Evolutionary conservation across 805 yeast genomes (phyloP), one percentile per base, ranked within the genome.

Genomic region (Cephaloascus albidus): DNA sequence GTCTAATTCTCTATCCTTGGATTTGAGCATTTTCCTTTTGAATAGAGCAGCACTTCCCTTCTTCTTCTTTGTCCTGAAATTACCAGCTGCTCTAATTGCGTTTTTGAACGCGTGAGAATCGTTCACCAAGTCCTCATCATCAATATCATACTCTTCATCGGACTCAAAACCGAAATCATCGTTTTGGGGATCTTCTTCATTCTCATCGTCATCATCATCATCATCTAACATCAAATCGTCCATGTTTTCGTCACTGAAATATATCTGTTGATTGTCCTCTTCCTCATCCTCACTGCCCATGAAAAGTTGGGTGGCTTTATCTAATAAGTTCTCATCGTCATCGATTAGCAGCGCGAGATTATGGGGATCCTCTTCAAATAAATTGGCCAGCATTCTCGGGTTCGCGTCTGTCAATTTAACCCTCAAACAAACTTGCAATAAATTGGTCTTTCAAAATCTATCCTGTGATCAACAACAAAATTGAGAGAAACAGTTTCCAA

Each of bases 71-170:
- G 67, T 63, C 47, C 68, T 73, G 57, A 82, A 78, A 46, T 80
- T 80, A 36, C 77, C 72, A 0, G 86, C 90, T 40, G 72, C 80
- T 51, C 85, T 65, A 39, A 84, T 64, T 1, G 82, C 82, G 52
- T 81, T 78, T 60, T 73, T 65, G 45, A 81, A 76, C 43, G 62
- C 61, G 46, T 62, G 63, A 36, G 69, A 68, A 32, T 70, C 75
- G 43, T 56, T 58, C 36, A 48, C 51, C 37, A 61, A 68, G 40
- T 63, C 68, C 49, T 71, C 56, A 39, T 60, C 55, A 46, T 63
- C 42, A 46, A 59, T 50, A 26, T 55, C 59, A 32, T 42, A 42
- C 4, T 51, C 56, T 30, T 54, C 57, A 31, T 54, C 58, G 18
- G 51, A 48, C 15, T 8, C 14, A 53, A 45, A 37, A 51, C 45